A percentile compares a stretch with the other conserved stretches of the same genome.
phyloP scores from a whole-genome alignment of 1,284 basidiomycete genomes.

The Takashimella koratensis region DNA sequence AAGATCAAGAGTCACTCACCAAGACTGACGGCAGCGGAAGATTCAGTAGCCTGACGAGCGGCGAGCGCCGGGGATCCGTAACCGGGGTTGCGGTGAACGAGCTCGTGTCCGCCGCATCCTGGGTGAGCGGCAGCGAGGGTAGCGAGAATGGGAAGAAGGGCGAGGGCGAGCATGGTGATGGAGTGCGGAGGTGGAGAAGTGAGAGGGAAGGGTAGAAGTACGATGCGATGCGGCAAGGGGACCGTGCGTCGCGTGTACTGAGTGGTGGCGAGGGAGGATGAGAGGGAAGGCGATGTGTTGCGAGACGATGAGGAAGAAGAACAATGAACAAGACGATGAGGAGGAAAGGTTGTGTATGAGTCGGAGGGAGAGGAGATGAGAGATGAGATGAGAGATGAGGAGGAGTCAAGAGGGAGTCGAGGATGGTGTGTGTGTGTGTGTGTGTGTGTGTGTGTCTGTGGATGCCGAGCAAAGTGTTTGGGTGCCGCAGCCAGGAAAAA shows the following conservation, averaged over 20 bases:
- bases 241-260: neutral
- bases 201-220: no score
- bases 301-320: neutral
- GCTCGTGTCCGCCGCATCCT: constrained; percentile 39
- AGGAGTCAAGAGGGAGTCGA: no score
- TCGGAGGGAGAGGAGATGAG: no score
- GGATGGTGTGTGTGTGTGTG: no score
- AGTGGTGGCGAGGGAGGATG: neutral
- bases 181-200: neutral
- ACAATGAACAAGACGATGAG: no score
- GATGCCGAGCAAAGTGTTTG: no score
- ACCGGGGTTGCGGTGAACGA: constrained; percentile 32
- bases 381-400: no score
- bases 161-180: constrained; percentile 1
- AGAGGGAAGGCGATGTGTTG: neutral
- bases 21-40: neutral
- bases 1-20: neutral
- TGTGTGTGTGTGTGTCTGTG: no score
- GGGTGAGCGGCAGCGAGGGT: constrained; percentile 14
- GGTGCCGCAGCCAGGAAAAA: no score
- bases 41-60: neutral
- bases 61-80: neutral
- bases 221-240: neutral
- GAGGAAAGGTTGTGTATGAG: no score
- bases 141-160: neutral